Base-by-base conservation (phyloP, 768 basidiomycete species). In the Lactarius sanguifluus region DNA sequence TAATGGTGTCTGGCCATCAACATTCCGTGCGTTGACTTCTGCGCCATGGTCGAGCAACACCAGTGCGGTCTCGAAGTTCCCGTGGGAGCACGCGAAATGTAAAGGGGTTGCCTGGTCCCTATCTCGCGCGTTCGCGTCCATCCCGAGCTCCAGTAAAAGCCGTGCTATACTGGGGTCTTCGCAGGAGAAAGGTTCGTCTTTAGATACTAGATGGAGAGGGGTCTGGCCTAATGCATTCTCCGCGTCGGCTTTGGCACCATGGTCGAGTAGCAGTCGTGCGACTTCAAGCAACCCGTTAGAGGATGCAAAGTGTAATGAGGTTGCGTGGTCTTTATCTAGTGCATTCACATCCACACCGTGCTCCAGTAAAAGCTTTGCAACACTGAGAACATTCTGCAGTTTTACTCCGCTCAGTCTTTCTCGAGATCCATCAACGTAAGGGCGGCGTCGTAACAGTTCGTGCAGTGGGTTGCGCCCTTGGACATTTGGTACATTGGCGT, bases 101-200 rank as follows among this genome's bases (percentile, higher is more conserved):
- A 36, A 13, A 36, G 36, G 12, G 36, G 41, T 43, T 2, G 16
- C 16, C 2, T 20, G 12, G 23, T 50, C 12, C n/a, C 13, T 50
- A 50, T 50, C 47, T 5, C n/a, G n/a, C 4, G n/a, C 5, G 12
- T 50, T 25, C 23, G 15, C 47, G 5, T 50, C 23, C 12, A 15
- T 2, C 1, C 47, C 23, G 2, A 23, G 23, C 23, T 25, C 12
- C 3, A 50, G 47, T 25, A 50, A 50, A 0, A 50, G 23, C 23
- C 4, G 47, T 23, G 23, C 23, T 1, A 50, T 4, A 23, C 13
- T 6, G 23, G 47, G 10, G 8, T 50, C 13, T 45, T 45, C 43
- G 8, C 2, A 4, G 45, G 1, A 47, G 2, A n/a, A 18, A n/a
- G 0, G 1, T 12, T n/a, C 45, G 15, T 1, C 0, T 20, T 20